Conservation (phyloP, 768 basidiomycete species). For the Agaricus subrufescens region DNA sequence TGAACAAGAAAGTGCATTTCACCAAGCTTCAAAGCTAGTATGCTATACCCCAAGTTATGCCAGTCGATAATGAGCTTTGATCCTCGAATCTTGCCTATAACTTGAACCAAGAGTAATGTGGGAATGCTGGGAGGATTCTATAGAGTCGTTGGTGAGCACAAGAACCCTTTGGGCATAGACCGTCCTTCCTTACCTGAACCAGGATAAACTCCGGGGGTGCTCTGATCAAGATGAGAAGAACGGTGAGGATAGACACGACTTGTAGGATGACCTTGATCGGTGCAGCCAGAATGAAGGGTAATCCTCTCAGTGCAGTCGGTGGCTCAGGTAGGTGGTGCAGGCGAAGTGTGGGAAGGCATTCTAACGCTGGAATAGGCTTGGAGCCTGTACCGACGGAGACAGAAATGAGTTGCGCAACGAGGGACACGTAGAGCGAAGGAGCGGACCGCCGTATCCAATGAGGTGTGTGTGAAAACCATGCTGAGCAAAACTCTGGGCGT, state of each 20-base stretch:
- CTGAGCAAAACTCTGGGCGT: conserved; percentile 87
- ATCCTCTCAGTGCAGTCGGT: conserved; percentile 41
- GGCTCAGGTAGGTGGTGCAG: conserved; percentile 66
- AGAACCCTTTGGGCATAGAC: not conserved
- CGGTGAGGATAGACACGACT: conserved; percentile 52
- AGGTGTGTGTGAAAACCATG: conserved; percentile 73
- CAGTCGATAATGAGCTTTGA: conserved; percentile 95
- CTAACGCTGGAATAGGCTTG: conserved; percentile 68
- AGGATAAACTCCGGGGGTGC: conserved; percentile 80
- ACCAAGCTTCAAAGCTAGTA: conserved; percentile 82
- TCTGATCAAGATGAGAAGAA: conserved; percentile 55
- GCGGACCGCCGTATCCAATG: conserved; percentile 81
- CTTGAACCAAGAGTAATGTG: conserved; percentile 80
- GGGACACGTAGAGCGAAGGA: not conserved
- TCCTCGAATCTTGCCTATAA: conserved; percentile 61
- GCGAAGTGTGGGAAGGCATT: conserved; percentile 57
- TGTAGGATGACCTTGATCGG: conserved; percentile 81
- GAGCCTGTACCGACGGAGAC: conserved; percentile 49
- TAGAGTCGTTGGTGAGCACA: not conserved
- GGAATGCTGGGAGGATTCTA: conserved; percentile 98
- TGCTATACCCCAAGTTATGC: conserved; percentile 97
- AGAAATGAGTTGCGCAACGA: not conserved
- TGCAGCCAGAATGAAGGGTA: conserved; percentile 70
- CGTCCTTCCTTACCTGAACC: conserved; percentile 65
- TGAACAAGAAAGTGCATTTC: conserved; percentile 60